phyloP scores from a whole-genome alignment of 2,329 filamentous ascomycete species.

The Pyrenochaeta sp. region DNA sequence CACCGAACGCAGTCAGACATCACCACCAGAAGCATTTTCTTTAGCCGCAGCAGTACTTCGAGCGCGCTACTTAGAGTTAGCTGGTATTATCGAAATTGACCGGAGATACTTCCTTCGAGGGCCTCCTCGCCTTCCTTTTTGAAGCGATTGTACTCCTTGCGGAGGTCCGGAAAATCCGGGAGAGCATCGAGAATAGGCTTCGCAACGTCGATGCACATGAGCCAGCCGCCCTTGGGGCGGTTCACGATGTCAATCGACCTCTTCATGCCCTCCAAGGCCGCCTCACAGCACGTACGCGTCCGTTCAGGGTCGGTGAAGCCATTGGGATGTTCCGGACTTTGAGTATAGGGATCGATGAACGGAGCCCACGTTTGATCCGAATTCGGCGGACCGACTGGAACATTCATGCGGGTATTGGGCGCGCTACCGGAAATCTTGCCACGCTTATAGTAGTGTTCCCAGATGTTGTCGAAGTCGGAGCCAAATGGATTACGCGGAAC shows the following conservation, averaged over 20 bases:
- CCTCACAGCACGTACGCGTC: slow-evolving; percentile 20
- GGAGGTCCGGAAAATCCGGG: slow-evolving; percentile 25
- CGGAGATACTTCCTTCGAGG: slow-evolving; percentile 21
- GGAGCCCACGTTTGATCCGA: slow-evolving; percentile 30
- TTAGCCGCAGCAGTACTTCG: too few species aligned
- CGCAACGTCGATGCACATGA: slow-evolving; percentile 29
- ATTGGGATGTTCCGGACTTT: slow-evolving; percentile 29
- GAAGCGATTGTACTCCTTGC: slow-evolving; percentile 24
- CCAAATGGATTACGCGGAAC: slow-evolving; percentile 27
- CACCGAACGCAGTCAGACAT: too few species aligned
- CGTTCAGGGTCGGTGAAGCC: slow-evolving; percentile 27
- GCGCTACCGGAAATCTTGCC: slow-evolving; percentile 19
- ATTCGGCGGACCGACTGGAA: slow-evolving; percentile 6
- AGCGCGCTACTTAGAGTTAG: too few species aligned
- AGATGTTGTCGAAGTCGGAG: slow-evolving; percentile 21
- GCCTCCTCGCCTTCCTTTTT: slow-evolving; percentile 27
- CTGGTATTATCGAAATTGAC: background rate
- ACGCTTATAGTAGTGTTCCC: slow-evolving; percentile 26
- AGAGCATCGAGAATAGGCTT: slow-evolving; percentile 23
- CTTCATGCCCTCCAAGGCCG: slow-evolving; percentile 30
- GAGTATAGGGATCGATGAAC: slow-evolving; percentile 36
- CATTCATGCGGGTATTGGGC: slow-evolving; percentile 6
- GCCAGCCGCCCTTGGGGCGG: slow-evolving; percentile 26
- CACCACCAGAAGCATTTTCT: too few species aligned
- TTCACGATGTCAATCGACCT: slow-evolving; percentile 23